These are phyloP conservation scores for Protea cynaroides DNA, from an alignment of 164 flowering plant genomes.

Conservation along the genomic window DNA sequence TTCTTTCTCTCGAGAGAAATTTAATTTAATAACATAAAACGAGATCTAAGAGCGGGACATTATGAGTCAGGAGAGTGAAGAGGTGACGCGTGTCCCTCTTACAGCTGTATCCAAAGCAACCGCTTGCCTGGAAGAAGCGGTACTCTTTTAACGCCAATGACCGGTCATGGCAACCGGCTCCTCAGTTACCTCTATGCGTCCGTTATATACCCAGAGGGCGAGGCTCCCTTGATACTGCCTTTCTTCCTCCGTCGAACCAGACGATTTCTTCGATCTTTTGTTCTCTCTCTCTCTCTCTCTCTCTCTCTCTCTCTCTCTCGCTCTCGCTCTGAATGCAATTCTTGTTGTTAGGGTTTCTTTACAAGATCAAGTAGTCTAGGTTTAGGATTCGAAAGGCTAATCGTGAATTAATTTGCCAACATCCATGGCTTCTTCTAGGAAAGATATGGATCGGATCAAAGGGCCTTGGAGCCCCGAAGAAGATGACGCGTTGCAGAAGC, in stretches of 20 bases:
- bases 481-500: conserved; percentile 49
- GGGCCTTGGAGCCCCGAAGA: conserved; percentile 98
- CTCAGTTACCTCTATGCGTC: conserved; percentile 25
- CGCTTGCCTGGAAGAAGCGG: conserved; percentile 36
- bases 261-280: too few species aligned
- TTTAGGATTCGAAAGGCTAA: conserved; percentile 14
- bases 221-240: not conserved
- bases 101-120: conserved; percentile 59
- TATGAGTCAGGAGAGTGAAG: conserved; percentile 25
- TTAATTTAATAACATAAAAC: not conserved
- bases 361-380: conserved; percentile 4
- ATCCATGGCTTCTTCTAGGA: conserved; percentile 28
- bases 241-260: not conserved
- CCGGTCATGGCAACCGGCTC: conserved; percentile 10
- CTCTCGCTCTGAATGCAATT: not conserved
- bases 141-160: conserved; percentile 26
- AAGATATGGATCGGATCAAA: conserved; percentile 69
- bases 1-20: not conserved
- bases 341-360: conserved; percentile 22
- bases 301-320: not conserved
- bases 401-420: not conserved
- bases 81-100: conserved; percentile 52
- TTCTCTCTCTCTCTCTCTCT: not conserved
- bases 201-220: conserved; percentile 1
- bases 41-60: not conserved